Base-by-base conservation (phyloP, 345 rosid species). In the Ricinus communis region DNA sequence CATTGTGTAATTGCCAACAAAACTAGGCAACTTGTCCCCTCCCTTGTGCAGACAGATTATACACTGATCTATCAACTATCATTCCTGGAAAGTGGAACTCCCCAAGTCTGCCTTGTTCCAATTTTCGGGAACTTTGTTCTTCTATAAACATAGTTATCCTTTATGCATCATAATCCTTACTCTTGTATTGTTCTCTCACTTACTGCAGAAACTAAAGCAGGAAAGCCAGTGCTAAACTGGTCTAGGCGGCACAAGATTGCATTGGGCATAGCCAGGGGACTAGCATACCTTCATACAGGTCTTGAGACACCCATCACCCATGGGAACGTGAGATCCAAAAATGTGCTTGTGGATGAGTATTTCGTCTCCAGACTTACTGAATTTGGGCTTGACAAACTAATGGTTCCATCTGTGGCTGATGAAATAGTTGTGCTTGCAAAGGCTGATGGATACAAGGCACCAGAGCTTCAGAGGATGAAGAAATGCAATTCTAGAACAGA, bases 381-480 rank as follows among this genome's bases (percentile, higher is more conserved):
- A 73, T 90, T 85, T 33, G 97, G 99, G 33, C 97, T 95, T 5
- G 93, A 95, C 84, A 90, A 87, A 85, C 74, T 95, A 73, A 90
- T 95, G 99, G 80, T 95, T 62, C 97, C 96, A 10, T 69, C 92
- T 7, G 89, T 95, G 25, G 99, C 99, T 0, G 97, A 95, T 60
- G 99, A 95, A 82, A 92, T 95, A 19, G 90, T 95, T 30, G 86
- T 93, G 36, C 90, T 87, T 11, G 96, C 97, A 11, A 95, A 95
- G 81, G 70, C 82, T 0, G 97, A 95, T 0, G 99, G 99, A 10
- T 92, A 90, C 81, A 95, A 92, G 73, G 99, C 99, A 38, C 97
- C 97, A 0, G 97, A 95, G 76, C 97, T 95, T 59, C 97, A 95
- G 71, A 89, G 78, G 88, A 91, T 90, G 97, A 95, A 95, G 89